Evolutionary conservation across 176 grass and related monocot species (phyloP), one percentile per base, ranked within the genome.

Genomic region (Carex littledalei): DNA sequence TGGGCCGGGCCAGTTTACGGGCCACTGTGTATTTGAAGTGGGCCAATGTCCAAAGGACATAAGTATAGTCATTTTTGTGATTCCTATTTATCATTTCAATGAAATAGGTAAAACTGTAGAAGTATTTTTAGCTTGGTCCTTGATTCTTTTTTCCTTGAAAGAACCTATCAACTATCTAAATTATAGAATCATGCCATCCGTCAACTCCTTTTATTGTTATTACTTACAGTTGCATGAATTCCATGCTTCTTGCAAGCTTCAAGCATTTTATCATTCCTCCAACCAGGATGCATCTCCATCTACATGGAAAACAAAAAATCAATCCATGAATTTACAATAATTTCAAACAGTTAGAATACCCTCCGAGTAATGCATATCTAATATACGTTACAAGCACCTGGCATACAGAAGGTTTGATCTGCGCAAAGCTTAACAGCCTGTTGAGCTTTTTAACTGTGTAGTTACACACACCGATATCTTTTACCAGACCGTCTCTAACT

Each of bases 241-340:
- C 86, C 91, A 55, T 82, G 86, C 60, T 94, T 90, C 88, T 94
- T 91, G 91, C 94, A 92, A 24, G 86, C 91, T 87, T 97, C 86
- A 0, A 91, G 50, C 17, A 97, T 82, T 80, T 92, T 97, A 15
- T 90, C 88, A n/a, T 97, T 97, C 91, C 89, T 94, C 91, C 94
- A 94, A 50, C 94, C 87, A 83, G 91, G 89, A 67, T 93, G 94
- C 91, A 94, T 94, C 84, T 97, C 91, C 88, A 94, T 97, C 89
- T 97, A 65, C 63, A 45, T 21, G 32, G 6, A 69, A 76, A 58
- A 57, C 32, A 17, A 52, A 34, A 67, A 34, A 31, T 14, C 13
- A 32, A 32, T 26, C 13, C 1, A 67, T 29, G 0, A 67, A 20
- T 41, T 3, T 26, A 72, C 77, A 29, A 31, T 77, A 7, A n/a